Evolutionary conservation across 2,329 filamentous ascomycete genomes (phyloP).

Genomic region (Neopestalotiopsis sp.): DNA sequence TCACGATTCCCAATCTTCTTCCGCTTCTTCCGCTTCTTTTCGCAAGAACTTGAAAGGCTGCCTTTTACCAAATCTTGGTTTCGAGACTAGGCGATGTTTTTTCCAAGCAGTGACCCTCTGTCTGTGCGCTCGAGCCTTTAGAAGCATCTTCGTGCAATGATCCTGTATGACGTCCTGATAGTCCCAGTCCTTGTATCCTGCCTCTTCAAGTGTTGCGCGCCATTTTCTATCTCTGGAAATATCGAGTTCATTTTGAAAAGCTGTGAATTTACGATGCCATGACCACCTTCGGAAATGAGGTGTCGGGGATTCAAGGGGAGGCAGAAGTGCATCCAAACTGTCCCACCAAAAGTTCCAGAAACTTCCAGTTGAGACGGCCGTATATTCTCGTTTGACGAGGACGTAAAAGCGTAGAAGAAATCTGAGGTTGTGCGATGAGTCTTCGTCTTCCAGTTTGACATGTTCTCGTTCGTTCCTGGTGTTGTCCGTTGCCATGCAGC

Average conservation of each 20-base stretch:
- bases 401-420: no score
- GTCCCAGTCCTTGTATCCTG: background rate
- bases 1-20: background rate
- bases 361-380: no score
- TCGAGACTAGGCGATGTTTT: background rate
- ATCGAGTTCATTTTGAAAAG: background rate
- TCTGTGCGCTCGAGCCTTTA: background rate
- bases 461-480: no score
- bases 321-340: no score
- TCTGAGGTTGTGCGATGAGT: no score
- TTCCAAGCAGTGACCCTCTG: background rate
- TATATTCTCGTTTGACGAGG: no score
- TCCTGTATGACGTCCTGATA: background rate
- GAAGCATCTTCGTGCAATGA: background rate
- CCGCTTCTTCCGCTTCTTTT: background rate
- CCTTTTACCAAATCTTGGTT: background rate
- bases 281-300: no score
- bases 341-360: no score
- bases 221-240: background rate
- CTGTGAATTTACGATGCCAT: no score
- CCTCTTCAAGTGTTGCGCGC: background rate
- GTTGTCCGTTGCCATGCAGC: no score
- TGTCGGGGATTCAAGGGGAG: no score
- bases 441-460: no score
- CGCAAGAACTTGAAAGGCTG: background rate